Percentiles rank a stretch among this genome's conserved stretches.
These are phyloP conservation scores for Dendrocalamus latiflorus DNA, from an alignment of 202 grass and related monocot species.

Conservation along the genomic window DNA sequence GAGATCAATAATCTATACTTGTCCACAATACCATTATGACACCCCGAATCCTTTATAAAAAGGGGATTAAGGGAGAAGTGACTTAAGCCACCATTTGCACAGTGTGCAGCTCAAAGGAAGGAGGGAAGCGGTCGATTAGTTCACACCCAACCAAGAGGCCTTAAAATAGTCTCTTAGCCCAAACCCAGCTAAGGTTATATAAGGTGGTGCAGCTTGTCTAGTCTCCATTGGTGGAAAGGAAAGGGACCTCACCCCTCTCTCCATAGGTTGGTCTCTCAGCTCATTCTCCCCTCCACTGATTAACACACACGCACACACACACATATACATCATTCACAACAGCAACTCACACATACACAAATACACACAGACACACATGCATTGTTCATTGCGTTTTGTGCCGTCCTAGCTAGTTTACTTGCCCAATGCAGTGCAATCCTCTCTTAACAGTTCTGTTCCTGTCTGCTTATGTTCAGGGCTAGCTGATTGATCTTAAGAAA, in stretches of 20 bases:
- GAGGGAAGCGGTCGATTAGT: constrained; percentile 16
- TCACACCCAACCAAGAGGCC: constrained; percentile 50
- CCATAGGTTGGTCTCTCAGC: constrained; percentile 43
- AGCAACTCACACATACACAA: not conserved
- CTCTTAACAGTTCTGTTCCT: constrained; percentile 1
- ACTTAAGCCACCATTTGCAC: constrained; percentile 57
- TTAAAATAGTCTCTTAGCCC: constrained; percentile 18
- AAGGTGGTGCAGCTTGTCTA: constrained; percentile 31
- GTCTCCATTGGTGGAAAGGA: constrained; percentile 41
- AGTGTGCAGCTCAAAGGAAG: constrained; percentile 35
- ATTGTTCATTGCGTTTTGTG: not conserved
- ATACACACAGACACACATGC: not conserved
- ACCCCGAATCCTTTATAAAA: constrained; percentile 10
- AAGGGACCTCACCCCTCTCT: constrained; percentile 42
- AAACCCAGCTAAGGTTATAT: constrained; percentile 33
- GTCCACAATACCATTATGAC: not conserved
- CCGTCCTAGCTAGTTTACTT: not conserved
- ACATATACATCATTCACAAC: not conserved
- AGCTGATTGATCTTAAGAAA: not conserved
- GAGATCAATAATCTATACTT: constrained; percentile 24
- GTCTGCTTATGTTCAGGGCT: constrained; percentile 14
- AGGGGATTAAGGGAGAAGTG: not conserved
- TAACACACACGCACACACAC: not conserved
- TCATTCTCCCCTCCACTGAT: not conserved
- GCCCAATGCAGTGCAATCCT: not conserved